Base-by-base conservation (phyloP, 768 basidiomycete species). In the Amanita rubescens region DNA sequence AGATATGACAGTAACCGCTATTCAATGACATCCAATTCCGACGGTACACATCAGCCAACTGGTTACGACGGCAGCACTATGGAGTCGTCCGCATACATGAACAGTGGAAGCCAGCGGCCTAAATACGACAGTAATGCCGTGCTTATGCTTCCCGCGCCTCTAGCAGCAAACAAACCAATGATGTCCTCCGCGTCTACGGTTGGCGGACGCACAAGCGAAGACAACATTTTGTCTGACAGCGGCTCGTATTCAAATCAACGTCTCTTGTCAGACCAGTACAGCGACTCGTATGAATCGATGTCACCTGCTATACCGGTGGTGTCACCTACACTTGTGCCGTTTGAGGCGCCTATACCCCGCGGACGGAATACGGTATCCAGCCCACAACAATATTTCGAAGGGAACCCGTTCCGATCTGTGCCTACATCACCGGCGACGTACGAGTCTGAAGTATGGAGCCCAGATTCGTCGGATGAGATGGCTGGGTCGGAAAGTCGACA, bases 1-100 rank as follows among this genome's bases (percentile, higher is more conserved):
- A 68, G 71, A 58, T 58, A 62, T 44, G 65, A 73, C 17, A 70
- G 68, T 57, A 77, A 79, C 57, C 78, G 92, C 19, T 85, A 89
- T 62, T 94, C 92, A 10, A 65, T 87, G 63, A 79, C 82, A 15
- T 94, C 91, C 2, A 84, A 82, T 41, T 82, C 84, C 49, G 91
- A 94, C 58, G 75, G 78, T n/a, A 82, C 81, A 55, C 77, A 79
- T 56, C 72, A 80, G 25, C 75, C 74, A n/a, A 70, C 74, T 49
- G 71, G 74, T 15, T 74, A 70, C 57, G 82, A 88, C 58, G 66
- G 75, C 10, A 84, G 79, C 58, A 87, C 86, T 2, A 59, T 79
- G 39, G 86, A 90, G 34, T 84, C 81, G 12, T 69, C 75, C 4
- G 73, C 66, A 33, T 73, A 72, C 54, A 34, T 49, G 33, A 68